phyloP scores from a whole-genome alignment of 2,329 filamentous ascomycete genomes.

The Chaetomium globosum region DNA sequence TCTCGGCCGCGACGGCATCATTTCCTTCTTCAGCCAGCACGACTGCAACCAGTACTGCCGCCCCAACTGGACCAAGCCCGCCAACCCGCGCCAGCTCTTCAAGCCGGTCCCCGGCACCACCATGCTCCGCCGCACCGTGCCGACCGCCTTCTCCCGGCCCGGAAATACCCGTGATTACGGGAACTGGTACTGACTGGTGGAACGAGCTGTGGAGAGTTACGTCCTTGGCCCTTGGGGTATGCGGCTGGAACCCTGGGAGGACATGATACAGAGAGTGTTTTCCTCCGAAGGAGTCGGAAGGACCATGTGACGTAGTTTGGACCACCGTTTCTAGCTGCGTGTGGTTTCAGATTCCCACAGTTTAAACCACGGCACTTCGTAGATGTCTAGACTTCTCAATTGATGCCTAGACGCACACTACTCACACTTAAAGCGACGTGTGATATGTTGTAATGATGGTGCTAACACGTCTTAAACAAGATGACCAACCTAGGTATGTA shows the following conservation, averaged over 20 bases:
- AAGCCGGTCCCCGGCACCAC: constrained; percentile 19
- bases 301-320: too few species aligned
- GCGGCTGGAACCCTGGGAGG: not conserved
- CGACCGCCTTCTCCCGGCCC: constrained; percentile 19
- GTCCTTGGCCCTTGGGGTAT: not conserved
- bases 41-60: constrained; percentile 39
- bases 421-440: not conserved
- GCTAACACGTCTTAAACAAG: not conserved
- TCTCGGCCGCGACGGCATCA: constrained; percentile 45
- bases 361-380: not conserved
- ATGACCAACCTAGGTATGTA: not conserved
- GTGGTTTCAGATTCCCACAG: not conserved
- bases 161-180: not conserved
- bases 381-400: constrained; percentile 3
- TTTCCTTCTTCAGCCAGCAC: constrained; percentile 46
- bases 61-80: constrained; percentile 35
- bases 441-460: too few species aligned
- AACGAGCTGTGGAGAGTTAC: not conserved
- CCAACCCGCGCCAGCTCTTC: constrained; percentile 14
- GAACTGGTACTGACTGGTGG: not conserved
- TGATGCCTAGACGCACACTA: not conserved
- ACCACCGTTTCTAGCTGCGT: too few species aligned
- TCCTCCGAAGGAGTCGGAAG: too few species aligned
- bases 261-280: too few species aligned
- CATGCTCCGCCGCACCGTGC: constrained; percentile 21